These are phyloP conservation scores for Penicillium occitanis DNA, from an alignment of 2,329 filamentous ascomycete species.

Conservation along the genomic window DNA sequence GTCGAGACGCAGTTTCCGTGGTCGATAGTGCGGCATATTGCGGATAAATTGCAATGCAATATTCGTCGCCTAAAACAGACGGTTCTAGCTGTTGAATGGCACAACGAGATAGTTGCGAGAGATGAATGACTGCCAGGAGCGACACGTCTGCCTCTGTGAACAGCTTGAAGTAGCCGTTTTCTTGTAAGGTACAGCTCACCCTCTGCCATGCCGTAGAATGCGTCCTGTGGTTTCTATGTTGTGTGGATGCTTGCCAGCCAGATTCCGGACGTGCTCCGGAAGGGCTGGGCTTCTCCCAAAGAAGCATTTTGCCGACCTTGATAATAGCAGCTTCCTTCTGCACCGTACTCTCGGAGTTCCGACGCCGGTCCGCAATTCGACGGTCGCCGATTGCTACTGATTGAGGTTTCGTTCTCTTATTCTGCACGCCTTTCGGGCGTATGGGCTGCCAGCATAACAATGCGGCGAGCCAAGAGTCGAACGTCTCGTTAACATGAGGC, in stretches of 20 bases:
- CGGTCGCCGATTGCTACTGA: slow-evolving; percentile 46
- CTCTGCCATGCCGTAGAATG: slow-evolving; percentile 72
- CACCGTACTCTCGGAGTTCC: slow-evolving; percentile 50
- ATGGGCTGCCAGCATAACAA: slow-evolving; percentile 54
- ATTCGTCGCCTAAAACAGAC: slow-evolving; percentile 88
- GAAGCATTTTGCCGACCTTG: slow-evolving; percentile 86
- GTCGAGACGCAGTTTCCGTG: slow-evolving; percentile 74
- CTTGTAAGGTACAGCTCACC: slow-evolving; percentile 89
- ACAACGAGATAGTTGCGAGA: slow-evolving; percentile 84
- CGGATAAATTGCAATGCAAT: slow-evolving; percentile 92
- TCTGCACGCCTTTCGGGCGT: slow-evolving; percentile 50
- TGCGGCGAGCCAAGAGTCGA: slow-evolving; percentile 54
- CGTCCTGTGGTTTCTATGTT: slow-evolving; percentile 56
- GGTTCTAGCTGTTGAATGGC: slow-evolving; percentile 87
- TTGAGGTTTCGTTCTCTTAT: slow-evolving; percentile 53
- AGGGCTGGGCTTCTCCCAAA: slow-evolving; percentile 78
- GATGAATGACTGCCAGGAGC: slow-evolving; percentile 77
- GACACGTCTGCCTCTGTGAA: slow-evolving; percentile 81
- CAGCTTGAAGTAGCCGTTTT: slow-evolving; percentile 91
- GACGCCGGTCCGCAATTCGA: slow-evolving; percentile 44
- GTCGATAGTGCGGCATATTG: slow-evolving; percentile 78
- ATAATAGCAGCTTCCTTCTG: slow-evolving; percentile 79
- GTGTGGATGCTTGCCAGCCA: slow-evolving; percentile 48
- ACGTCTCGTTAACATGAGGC: slow-evolving; percentile 52
- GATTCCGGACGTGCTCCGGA: slow-evolving; percentile 38